Evolutionary conservation across 2,329 filamentous ascomycete genomes (phyloP), one percentile per base, ranked within the genome.

Genomic region (Dryadomyces sulphureus): DNA sequence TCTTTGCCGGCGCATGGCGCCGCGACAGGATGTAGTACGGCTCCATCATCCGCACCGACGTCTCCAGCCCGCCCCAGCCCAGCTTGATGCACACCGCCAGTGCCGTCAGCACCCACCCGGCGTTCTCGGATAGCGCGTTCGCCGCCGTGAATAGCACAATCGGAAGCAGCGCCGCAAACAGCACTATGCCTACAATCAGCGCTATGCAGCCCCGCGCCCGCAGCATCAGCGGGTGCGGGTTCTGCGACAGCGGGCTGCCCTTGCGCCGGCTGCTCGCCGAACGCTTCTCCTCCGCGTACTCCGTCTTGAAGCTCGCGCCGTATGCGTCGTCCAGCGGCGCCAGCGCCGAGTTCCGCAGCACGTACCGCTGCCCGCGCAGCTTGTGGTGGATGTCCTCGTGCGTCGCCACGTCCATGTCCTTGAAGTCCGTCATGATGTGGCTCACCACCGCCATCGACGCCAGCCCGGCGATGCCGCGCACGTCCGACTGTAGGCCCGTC

Each of bases 401-500:
- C 5, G 70, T 75, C 7, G 76, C 79, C 1, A 76, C 74, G 56
- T 87, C 82, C 62, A 84, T 74, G 47, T 79, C 79, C 51, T 77
- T 77, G 56, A 87, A 86, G 56, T 87, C 82, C 61, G 77, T 78
- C 51, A 86, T 63, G 57, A 86, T 83, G 53, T 86, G 81, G 51
- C 73, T 78, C 50, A 76, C 75, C 3, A 83, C 81, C 9, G 82
- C 81, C 81, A 87, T 85, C 47, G 81, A 77, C 6, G 82, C 82
- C 34, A 86, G 68, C 2, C 82, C 82, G 2, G 81, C 80, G 44
- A 87, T 84, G 6, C 82, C 82, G 53, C 77, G 78, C 7, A 84
- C 81, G 56, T 86, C 79, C 6, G 75, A 74, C 3, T 77, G 60
- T 16, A 87, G 65, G 0, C 82, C 82, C 4, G 79, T 82, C 35